Evolutionary conservation across 2,329 filamentous ascomycete species (phyloP), one percentile per base, ranked within the genome.

Genomic region (Exophiala sideris): DNA sequence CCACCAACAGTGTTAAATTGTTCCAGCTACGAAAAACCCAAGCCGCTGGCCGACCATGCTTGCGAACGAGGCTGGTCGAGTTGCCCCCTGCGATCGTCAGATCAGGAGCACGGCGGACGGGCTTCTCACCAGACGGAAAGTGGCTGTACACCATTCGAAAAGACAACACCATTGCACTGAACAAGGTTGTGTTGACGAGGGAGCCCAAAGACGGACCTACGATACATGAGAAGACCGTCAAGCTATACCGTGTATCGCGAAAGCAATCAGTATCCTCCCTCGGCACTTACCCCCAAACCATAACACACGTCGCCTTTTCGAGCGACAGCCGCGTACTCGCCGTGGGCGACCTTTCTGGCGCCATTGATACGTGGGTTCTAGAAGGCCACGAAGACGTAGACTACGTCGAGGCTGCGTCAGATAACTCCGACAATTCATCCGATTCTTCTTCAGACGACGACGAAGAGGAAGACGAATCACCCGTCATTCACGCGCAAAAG

Each of bases 341-440:
- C 7, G 82, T 85, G 29, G 85, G 87, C 45, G 92, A 96, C 68
- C 72, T 96, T 48, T 85, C 87, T 40, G 94, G 94, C 40, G 90
- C 86, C 70, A 78, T 97, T 32, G 91, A 97, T 67, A 90, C 86
- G 14, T 99, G 91, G 88, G 74, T 90, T 1, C 72, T 95, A 50
- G 79, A 83, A 65, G 80, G 80, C 35, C 70, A 80, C 56, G 76
- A 80, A 62, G 79, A 82, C 60, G 5, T 52, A 24, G 74, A 75
- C 14, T 77, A 77, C 6, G 76, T 79, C 20, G 73, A 75, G 71
- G 67, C 41, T 7, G 51, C 18, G 14, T 45, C 48, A n/a, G 44
- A 45, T 6, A 32, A 41, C 20, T 45, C 48, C 5, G 50, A 45
- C 29, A 12, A 51, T 14, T 54, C 51, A 5, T 40, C 48, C 20